Evolutionary conservation across 116 monocot species (phyloP).

Genomic region (Iris pallida): DNA sequence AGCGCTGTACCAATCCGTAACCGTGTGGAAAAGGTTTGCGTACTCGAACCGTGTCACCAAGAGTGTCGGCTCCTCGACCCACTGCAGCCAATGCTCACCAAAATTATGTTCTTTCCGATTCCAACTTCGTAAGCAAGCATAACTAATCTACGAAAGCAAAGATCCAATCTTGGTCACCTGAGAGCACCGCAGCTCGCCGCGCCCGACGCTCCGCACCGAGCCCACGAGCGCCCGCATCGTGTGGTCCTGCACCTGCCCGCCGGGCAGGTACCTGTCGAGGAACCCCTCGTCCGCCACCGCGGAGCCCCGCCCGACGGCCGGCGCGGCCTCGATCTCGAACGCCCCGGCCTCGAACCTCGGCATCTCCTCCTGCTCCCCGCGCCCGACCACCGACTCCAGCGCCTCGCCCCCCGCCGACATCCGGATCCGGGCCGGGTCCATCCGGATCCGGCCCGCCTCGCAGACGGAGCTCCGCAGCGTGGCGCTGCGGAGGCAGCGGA

Average conservation of each 20-base stretch:
- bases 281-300: conserved; percentile 31
- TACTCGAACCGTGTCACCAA: conserved; percentile 92
- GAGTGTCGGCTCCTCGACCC: conserved; percentile 79
- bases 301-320: not conserved
- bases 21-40: conserved; percentile 92
- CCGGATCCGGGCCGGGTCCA: conserved; percentile 37
- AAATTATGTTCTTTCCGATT: not conserved
- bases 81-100: conserved; percentile 41
- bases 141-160: too few relatives aligned
- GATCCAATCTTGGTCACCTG: conserved; percentile 31
- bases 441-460: conserved; percentile 14
- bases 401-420: conserved; percentile 81
- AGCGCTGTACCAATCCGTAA: conserved; percentile 94
- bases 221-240: conserved; percentile 61
- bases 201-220: conserved; percentile 39
- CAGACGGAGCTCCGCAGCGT: conserved; percentile 19
- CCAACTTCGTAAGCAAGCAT: too few relatives aligned
- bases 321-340: conserved; percentile 48
- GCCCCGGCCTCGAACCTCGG: conserved; percentile 61
- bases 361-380: conserved; percentile 74
- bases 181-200: conserved; percentile 48
- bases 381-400: conserved; percentile 59
- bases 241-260: conserved; percentile 38
- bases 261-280: conserved; percentile 39
- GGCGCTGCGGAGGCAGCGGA: conserved; percentile 14